phyloP scores from a whole-genome alignment of 352 stramenopile species.

The Phytopythium kandeliae region DNA sequence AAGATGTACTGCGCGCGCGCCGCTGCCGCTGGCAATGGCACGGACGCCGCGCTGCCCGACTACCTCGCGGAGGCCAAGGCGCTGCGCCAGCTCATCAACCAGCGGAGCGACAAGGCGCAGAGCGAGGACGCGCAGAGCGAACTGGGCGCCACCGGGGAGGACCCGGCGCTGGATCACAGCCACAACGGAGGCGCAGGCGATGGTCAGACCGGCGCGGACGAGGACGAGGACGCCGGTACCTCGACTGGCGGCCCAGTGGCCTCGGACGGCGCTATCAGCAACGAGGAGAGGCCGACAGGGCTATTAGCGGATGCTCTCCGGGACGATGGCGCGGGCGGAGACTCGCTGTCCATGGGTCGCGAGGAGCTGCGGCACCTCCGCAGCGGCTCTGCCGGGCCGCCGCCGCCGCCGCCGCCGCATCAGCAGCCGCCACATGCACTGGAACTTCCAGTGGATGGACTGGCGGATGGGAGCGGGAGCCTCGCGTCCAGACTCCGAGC shows the following conservation, averaged over 20 bases:
- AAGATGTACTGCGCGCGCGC: slow-evolving; percentile 53
- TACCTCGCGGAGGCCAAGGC: slow-evolving; percentile 52
- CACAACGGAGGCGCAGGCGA: not conserved
- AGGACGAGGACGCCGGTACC: not conserved
- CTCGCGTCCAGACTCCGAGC: slow-evolving; percentile 24
- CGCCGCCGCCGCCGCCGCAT: too few species aligned
- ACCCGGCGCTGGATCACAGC: slow-evolving; percentile 1
- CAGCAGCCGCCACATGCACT: not conserved
- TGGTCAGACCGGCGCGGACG: not conserved
- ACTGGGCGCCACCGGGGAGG: not conserved
- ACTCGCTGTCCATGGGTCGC: not conserved
- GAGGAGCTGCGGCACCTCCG: not conserved
- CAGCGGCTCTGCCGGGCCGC: too few species aligned
- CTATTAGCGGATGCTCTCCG: slow-evolving; percentile 4
- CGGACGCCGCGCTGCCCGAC: slow-evolving; percentile 22
- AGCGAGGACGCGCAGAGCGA: slow-evolving; percentile 10
- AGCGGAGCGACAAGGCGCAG: slow-evolving; percentile 30
- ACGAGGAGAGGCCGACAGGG: not conserved
- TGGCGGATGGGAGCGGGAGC: slow-evolving; percentile 12
- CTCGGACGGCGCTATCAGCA: not conserved
- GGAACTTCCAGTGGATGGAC: not conserved
- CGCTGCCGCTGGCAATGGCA: not conserved
- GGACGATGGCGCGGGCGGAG: not conserved
- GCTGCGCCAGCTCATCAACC: slow-evolving; percentile 39
- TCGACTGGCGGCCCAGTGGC: not conserved